Conservation (phyloP, 2,329 filamentous ascomycete genomes). For the Botrytis medusae region DNA sequence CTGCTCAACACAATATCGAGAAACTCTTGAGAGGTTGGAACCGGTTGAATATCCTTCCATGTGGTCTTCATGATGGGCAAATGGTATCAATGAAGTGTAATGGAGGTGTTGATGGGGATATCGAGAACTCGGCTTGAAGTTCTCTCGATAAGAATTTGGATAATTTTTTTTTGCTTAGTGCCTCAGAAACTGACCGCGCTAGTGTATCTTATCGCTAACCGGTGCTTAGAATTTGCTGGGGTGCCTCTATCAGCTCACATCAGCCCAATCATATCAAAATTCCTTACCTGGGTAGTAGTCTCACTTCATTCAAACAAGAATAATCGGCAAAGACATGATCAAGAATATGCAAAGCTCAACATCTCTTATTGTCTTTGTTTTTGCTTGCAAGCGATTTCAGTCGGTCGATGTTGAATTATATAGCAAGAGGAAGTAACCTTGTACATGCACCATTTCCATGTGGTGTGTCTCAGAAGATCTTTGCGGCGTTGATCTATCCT, state of each 20-base stretch:
- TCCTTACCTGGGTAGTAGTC: neutral
- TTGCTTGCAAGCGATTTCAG: neutral
- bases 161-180: constrained; percentile 22
- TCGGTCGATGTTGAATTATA: neutral
- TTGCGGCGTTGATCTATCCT: neutral
- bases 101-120: constrained; percentile 9
- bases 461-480: neutral
- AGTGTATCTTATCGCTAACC: constrained; percentile 25
- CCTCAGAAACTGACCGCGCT: constrained; percentile 17
- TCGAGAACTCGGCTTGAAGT: constrained; percentile 22
- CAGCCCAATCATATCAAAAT: neutral
- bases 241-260: neutral
- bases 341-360: neutral
- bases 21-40: constrained; percentile 92
- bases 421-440: neutral
- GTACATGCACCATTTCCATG: neutral
- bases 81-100: constrained; percentile 16
- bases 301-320: neutral
- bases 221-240: neutral
- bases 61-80: constrained; percentile 57
- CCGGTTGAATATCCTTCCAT: constrained; percentile 79
- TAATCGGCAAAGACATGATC: neutral
- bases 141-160: constrained; percentile 24
- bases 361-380: no score
- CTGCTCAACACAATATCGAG: constrained; percentile 94